These are phyloP conservation scores for Aspergillus sergii DNA, from an alignment of 2,329 filamentous ascomycete species.

Conservation along the genomic window DNA sequence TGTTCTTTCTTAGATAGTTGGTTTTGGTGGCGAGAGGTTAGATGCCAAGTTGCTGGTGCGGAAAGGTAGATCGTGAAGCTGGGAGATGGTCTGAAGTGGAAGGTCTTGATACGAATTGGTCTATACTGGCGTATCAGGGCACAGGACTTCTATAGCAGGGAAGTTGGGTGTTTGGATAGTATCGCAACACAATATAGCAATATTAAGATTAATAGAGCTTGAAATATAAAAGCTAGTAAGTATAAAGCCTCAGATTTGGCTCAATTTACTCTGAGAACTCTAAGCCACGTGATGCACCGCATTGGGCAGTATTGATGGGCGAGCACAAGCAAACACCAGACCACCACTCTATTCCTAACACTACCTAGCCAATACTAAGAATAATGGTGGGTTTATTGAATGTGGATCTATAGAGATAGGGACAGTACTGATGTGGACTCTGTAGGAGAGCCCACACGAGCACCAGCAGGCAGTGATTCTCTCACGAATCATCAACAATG, in stretches of 20 bases:
- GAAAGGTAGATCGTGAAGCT: neutral
- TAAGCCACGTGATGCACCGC: slow-evolving; percentile 15
- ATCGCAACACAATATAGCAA: neutral
- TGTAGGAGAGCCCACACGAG: slow-evolving; percentile 89
- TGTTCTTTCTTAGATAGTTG: slow-evolving; percentile 6
- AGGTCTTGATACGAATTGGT: neutral
- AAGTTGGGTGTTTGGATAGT: neutral
- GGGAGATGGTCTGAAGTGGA: neutral
- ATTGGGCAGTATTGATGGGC: slow-evolving; percentile 3
- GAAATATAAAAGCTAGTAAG: neutral
- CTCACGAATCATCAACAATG: slow-evolving; percentile 94
- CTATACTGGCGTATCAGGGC: neutral
- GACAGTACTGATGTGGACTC: neutral
- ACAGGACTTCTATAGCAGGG: neutral
- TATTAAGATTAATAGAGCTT: neutral
- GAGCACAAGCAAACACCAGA: slow-evolving; percentile 21
- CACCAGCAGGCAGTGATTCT: slow-evolving; percentile 94
- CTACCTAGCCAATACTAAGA: slow-evolving; percentile 1
- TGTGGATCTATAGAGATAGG: neutral
- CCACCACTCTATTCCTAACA: neutral
- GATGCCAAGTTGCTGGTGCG: neutral
- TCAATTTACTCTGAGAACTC: neutral
- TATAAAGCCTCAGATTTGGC: neutral
- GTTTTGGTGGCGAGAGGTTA: neutral
- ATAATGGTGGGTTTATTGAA: slow-evolving; percentile 20